Conservation (phyloP, 169 alveolate genomes). For the Plasmodium sp. region DNA sequence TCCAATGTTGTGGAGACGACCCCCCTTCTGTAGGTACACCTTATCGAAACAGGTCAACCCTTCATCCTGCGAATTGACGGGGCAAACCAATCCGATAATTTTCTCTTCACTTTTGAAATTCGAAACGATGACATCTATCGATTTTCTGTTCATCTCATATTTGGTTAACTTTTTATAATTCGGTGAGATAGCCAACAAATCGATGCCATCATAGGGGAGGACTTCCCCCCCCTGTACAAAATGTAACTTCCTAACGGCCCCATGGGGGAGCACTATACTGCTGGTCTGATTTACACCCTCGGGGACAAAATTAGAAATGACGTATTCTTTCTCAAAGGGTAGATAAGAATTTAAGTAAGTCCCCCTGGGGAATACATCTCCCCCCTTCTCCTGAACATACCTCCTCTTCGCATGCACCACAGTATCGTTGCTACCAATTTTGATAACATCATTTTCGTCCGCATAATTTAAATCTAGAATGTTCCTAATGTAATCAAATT, state of each 20-base stretch:
- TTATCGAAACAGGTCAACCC: constrained; percentile 7
- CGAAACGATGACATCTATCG: background rate
- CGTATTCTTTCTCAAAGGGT: background rate
- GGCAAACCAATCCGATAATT: constrained; percentile 17
- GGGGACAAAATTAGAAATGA: constrained; percentile 14
- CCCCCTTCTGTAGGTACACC: background rate
- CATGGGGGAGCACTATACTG: background rate
- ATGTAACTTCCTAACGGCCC: background rate
- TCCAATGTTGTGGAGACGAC: background rate
- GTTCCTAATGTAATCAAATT: constrained; percentile 8
- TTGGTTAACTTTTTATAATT: constrained; percentile 1
- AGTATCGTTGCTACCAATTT: constrained; percentile 1
- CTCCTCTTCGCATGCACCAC: background rate
- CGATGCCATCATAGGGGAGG: background rate
- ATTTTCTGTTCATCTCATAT: background rate
- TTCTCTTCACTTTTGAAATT: constrained; percentile 3
- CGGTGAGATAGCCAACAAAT: constrained; percentile 1
- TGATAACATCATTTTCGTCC: background rate
- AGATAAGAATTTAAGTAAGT: background rate
- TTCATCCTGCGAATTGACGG: background rate
- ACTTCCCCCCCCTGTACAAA: constrained; percentile 6
- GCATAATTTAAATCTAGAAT: background rate
- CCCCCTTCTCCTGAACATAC: background rate
- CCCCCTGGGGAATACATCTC: background rate
- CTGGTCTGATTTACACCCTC: background rate